A percentile compares a stretch with the other conserved stretches of the same genome.
Evolutionary conservation across 2,329 filamentous ascomycete species (phyloP).

Genomic region (Scedosporium dehoogii): DNA sequence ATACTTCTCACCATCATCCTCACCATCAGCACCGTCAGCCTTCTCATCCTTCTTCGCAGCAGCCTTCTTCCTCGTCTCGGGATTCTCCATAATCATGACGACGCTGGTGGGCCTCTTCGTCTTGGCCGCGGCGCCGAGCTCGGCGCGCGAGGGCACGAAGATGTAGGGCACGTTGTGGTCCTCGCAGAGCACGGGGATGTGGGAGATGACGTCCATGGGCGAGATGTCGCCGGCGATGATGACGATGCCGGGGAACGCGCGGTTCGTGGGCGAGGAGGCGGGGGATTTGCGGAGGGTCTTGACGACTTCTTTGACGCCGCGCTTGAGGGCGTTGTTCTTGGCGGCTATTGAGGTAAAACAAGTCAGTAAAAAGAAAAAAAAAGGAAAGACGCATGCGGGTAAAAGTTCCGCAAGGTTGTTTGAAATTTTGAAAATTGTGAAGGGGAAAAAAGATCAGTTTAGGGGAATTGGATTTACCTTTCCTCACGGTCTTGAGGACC

Average conservation of each 20-base stretch:
- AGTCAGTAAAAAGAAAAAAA: conserved; percentile 10
- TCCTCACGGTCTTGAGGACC: conserved; percentile 45
- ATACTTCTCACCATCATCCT: conserved; percentile 49
- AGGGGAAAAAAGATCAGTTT: conserved; percentile 1
- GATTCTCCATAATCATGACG: conserved; percentile 69
- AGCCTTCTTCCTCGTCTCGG: conserved; percentile 33
- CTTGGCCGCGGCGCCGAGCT: conserved; percentile 84
- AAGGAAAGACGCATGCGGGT: neutral
- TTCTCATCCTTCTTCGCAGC: conserved; percentile 33
- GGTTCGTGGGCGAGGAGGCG: conserved; percentile 53
- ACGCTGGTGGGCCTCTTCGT: conserved; percentile 97
- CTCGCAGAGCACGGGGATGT: conserved; percentile 95
- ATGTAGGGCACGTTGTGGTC: conserved; percentile 96
- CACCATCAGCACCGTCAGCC: conserved; percentile 26
- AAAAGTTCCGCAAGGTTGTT: no score
- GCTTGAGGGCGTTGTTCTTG: conserved; percentile 90
- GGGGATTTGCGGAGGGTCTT: conserved; percentile 94
- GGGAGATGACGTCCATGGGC: conserved; percentile 96
- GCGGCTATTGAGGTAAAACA: conserved; percentile 50
- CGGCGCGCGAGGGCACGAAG: conserved; percentile 84
- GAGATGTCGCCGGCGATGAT: conserved; percentile 96
- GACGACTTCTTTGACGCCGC: conserved; percentile 97
- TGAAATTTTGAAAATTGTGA: neutral
- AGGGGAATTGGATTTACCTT: conserved; percentile 31
- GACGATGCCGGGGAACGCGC: conserved; percentile 63